Evolutionary conservation across 495 filamentous ascomycete species (phyloP), one percentile per base, ranked within the genome.

Genomic region (Penicillium argentinense): DNA sequence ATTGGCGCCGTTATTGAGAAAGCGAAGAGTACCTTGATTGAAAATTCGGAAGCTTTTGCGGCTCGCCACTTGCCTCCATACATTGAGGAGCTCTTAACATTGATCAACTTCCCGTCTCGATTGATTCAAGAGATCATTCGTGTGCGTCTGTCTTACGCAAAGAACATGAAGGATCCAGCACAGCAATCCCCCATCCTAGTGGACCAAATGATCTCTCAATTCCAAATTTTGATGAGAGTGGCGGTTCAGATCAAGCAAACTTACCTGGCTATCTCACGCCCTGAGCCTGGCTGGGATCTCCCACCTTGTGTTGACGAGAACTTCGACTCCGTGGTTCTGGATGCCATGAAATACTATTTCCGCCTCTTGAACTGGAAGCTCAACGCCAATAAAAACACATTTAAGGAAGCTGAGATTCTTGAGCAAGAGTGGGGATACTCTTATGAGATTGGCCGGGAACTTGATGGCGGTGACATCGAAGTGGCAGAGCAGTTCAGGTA

Each of bases 341-440:
- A 97, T 61, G 92, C 92, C 1, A 76, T 98, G 53, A 95, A 91
- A 60, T 97, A 95, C 63, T 98, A 97, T 63, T 97, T 98, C 74
- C 88, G 89, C 54, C 86, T 98, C 71, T 74, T 98, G 40, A 96
- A 96, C 56, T 96, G 91, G 88, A 97, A 97, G 62, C 73, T 98
- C 34, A 90, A 89, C 60, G 88, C 90, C 33, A 97, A 97, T 70
- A 97, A 96, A 63, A 98, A 97, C 67, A 96, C 93, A 0, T 97
- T 97, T 78, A 97, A 97, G 62, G 93, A 97, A 59, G 93, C 93
- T 9, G 93, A 98, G 67, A 88, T 98, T 50, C 71, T 98, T 23
- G 92, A 96, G 60, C 91, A 96, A 55, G 93, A 97, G 64, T 98
- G 93, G 92, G 87, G 86, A 19, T 97, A 96, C 51, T 91, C 87